Evolutionary conservation across 345 rosid species (phyloP).

Genomic region (Erysimum cheiranthoides): DNA sequence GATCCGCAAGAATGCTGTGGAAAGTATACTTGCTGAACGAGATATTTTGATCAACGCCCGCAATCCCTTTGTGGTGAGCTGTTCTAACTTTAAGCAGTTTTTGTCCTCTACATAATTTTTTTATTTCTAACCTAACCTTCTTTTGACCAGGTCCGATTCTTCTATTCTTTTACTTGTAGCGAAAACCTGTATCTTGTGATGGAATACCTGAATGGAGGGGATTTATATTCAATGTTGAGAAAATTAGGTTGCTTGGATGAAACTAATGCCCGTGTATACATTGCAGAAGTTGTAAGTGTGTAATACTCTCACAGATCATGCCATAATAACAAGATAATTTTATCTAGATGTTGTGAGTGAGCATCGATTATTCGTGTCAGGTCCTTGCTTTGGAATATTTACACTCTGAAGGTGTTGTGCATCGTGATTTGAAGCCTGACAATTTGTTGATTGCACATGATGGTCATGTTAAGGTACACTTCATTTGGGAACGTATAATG

Average conservation of each 20-base stretch:
- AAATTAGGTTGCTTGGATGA: slow-evolving; percentile 88
- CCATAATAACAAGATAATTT: slow-evolving; percentile 27
- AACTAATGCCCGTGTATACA: slow-evolving; percentile 84
- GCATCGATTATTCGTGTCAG: slow-evolving; percentile 45
- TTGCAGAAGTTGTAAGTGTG: slow-evolving; percentile 94
- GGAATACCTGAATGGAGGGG: slow-evolving; percentile 98
- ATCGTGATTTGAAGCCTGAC: slow-evolving; percentile 98
- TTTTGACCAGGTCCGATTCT: slow-evolving; percentile 86
- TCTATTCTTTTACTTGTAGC: slow-evolving; percentile 94
- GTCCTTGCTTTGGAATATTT: slow-evolving; percentile 93
- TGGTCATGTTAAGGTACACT: slow-evolving; percentile 93
- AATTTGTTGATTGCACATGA: slow-evolving; percentile 95
- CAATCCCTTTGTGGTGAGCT: slow-evolving; percentile 98
- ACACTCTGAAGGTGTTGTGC: slow-evolving; percentile 87
- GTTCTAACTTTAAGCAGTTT: slow-evolving; percentile 45
- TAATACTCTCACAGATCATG: slow-evolving; percentile 27
- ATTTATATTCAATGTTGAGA: slow-evolving; percentile 82
- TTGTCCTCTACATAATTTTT: slow-evolving; percentile 32
- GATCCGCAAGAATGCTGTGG: slow-evolving; percentile 97
- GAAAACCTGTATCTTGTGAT: slow-evolving; percentile 97
- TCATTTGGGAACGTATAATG: slow-evolving; percentile 23
- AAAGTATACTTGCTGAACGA: slow-evolving; percentile 94
- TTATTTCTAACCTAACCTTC: slow-evolving; percentile 44
- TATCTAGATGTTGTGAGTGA: slow-evolving; percentile 27
- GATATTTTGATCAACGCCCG: slow-evolving; percentile 91